Conservation (phyloP, 2,329 filamentous ascomycete species). For the Colletotrichum musicola region DNA sequence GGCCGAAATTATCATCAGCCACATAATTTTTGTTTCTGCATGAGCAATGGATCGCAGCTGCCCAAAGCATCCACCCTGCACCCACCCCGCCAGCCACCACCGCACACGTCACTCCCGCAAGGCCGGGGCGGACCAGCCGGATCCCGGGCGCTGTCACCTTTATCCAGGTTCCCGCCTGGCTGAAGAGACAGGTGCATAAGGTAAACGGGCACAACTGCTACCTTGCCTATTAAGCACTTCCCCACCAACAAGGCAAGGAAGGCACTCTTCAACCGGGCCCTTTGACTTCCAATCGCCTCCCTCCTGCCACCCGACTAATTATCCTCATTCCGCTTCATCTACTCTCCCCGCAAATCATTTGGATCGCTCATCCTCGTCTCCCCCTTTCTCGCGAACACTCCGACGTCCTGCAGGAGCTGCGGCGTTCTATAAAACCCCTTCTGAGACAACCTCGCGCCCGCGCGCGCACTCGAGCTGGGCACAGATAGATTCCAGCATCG, state of each 20-base stretch:
- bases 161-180: constrained; percentile 35
- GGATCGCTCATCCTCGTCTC: constrained; percentile 6
- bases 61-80: constrained; percentile 23
- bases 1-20: constrained; percentile 32
- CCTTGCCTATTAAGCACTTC: constrained; percentile 34
- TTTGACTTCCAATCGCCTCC: constrained; percentile 4
- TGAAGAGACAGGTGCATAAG: constrained; percentile 34
- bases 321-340: neutral
- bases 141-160: constrained; percentile 36
- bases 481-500: neutral
- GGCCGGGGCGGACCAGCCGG: constrained; percentile 25
- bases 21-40: constrained; percentile 22
- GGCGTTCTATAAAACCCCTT: constrained; percentile 12
- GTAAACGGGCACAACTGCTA: constrained; percentile 9
- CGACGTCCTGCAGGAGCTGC: neutral
- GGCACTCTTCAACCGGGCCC: constrained; percentile 21
- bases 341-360: constrained; percentile 20
- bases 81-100: constrained; percentile 39
- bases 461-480: constrained; percentile 12
- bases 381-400: neutral
- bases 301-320: constrained; percentile 29
- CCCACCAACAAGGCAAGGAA: constrained; percentile 32
- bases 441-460: constrained; percentile 23
- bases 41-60: neutral
- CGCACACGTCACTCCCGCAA: constrained; percentile 40